Evolutionary conservation across 495 filamentous ascomycete genomes (phyloP), one percentile per base, ranked within the genome.

Genomic region (Barbatosphaeria neglecta): DNA sequence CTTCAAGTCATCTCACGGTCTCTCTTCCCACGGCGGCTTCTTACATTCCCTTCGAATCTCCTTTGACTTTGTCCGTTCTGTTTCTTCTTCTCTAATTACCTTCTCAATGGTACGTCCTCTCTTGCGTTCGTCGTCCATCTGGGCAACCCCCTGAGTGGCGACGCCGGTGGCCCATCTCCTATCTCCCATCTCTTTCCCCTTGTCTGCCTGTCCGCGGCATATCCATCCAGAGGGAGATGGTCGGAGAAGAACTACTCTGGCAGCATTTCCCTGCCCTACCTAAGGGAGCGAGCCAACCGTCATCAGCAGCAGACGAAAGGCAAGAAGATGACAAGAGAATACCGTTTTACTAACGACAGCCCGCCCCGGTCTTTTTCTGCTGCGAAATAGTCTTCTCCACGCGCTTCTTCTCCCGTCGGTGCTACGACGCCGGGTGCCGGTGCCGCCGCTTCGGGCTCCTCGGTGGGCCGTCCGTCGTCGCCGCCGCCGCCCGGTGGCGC

Each of bases 401-500:
- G 82, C 52, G 66, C 86, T 43, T 69, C 72, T 39, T 84, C 84
- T 50, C 85, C 85, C 43, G 62, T 67, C 45, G 62, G 55, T 45
- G 55, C 57, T 41, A 55, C 62, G n/a, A 11, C 81, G 48, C 78
- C 79, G 44, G 63, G 68, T 48, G 55, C 62, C 44, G 50, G 65
- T 17, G 60, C 62, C 49, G 71, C 70, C 53, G 60, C 75, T 33
- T 73, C 80, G 47, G 83, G 77, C 61, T 72, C 78, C 46, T 79
- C 79, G 56, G 77, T 77, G 56, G 78, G 73, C 53, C 86, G 90
- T 48, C 82, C 86, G 33, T 81, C 85, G 24, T 95, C 90, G 42
- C 92, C 92, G 33, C 77, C 85, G 50, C 80, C 86, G 43, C 92
- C 92, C n/a, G 92, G 92, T 47, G 92, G 92, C 55, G 87, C 92